Base-by-base conservation (phyloP, 768 basidiomycete genomes). In the Suillus paluster region DNA sequence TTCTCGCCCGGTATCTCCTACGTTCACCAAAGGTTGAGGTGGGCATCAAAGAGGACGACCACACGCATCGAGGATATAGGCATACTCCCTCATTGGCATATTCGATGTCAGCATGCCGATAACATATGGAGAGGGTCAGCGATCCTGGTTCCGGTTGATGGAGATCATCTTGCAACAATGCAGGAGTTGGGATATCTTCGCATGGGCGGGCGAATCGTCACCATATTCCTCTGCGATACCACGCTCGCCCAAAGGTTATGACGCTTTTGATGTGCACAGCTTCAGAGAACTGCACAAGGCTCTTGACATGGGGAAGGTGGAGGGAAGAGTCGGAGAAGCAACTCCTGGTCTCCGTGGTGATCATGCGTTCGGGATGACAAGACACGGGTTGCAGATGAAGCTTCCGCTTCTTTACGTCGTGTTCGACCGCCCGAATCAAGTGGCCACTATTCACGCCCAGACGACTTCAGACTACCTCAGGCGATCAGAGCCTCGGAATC, bases 21-120 rank as follows among this genome's bases (percentile, higher is more conserved):
- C 33, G 27, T 71, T 38, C 59, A 61, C 7, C 68, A 70, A 52
- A 68, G 64, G 34, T 67, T 72, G 63, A 38, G 7, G 3, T 72
- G 71, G 73, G 69, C 69, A 5, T 68, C 73, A 12, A 62, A 65
- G 36, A 64, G 73, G 38, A 67, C 36, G 42, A 73, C 72, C 25
- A 68, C 66, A 4, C 64, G 64, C 34, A 53, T 61, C 14, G 71
- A 74, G 52, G 71, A 73, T 44, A 30, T 34, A n/a, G 8, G 68
- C 72, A 14, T 73, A 73, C 45, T 68, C 59, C 2, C 63, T 74
- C 19, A 58, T 73, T 7, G 68, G 68, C 19, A 17, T 72, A 15
- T 70, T 73, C 52, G 60, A 70, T 23, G 60, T 68, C 55, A 66
- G 60, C 21, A 49, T 74, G 9, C 61, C 71, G 2, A 62, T 74